Evolutionary conservation across 768 basidiomycete genomes (phyloP).

Genomic region (Hortiboletus campestris): DNA sequence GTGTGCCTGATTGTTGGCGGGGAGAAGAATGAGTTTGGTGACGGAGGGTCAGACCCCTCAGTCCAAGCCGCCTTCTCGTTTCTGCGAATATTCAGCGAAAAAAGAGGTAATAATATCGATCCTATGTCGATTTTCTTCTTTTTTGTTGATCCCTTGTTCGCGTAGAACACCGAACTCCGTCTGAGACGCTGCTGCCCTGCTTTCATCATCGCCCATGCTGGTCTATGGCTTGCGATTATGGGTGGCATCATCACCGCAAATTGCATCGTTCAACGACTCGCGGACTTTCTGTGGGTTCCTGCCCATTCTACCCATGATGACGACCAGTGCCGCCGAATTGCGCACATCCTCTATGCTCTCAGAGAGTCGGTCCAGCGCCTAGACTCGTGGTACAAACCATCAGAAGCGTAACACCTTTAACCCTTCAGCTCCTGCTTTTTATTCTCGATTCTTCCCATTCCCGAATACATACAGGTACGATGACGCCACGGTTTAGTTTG

Average conservation of each 20-base stretch:
- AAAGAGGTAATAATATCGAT: not conserved
- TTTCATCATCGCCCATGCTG: conserved; percentile 21
- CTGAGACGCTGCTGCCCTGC: conserved; percentile 28
- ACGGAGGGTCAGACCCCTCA: conserved; percentile 30
- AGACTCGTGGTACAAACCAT: conserved; percentile 20
- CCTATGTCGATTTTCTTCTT: too few relatives aligned
- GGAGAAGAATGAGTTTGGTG: conserved; percentile 14
- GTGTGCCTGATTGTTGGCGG: conserved; percentile 17
- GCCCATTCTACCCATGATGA: conserved; percentile 16
- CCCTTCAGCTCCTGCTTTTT: not conserved
- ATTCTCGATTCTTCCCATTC: conserved; percentile 23
- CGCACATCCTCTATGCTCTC: conserved; percentile 22
- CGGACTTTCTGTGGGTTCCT: conserved; percentile 32
- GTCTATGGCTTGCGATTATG: conserved; percentile 31
- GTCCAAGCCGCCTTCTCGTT: conserved; percentile 30
- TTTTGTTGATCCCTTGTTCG: too few relatives aligned
- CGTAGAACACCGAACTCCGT: not conserved
- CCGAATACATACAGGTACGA: too few relatives aligned
- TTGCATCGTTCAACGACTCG: conserved; percentile 33
- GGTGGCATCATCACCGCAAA: conserved; percentile 31
- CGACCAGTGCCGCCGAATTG: conserved; percentile 10
- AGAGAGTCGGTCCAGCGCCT: conserved; percentile 12
- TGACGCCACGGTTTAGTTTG: too few relatives aligned
- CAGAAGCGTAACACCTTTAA: not conserved
- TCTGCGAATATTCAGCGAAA: conserved; percentile 12